Percentiles rank a stretch among this genome's conserved stretches.
phyloP scores from a whole-genome alignment of 352 stramenopile species.

The Lagenidium sp. region DNA sequence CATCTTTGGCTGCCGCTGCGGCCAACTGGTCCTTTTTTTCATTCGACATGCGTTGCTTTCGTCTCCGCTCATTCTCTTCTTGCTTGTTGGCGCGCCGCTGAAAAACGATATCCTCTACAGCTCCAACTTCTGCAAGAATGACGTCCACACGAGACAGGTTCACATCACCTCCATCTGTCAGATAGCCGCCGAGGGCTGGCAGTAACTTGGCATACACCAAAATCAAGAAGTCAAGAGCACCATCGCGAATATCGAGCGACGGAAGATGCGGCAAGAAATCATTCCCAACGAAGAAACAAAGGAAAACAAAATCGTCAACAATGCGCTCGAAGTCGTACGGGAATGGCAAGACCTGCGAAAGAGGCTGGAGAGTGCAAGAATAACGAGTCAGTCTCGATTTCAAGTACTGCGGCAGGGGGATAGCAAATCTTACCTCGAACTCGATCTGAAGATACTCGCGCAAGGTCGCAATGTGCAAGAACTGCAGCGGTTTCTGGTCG shows the following conservation, averaged over 20 bases:
- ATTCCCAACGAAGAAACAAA: constrained; percentile 99
- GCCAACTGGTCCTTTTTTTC: constrained; percentile 68
- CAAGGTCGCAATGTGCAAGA: constrained; percentile 90
- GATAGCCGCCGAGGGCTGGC: constrained; percentile 87
- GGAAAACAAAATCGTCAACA: constrained; percentile 99
- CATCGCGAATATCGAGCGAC: constrained; percentile 97
- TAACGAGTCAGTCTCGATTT: not conserved
- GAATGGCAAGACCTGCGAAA: constrained; percentile 83
- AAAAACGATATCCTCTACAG: constrained; percentile 96
- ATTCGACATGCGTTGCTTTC: constrained; percentile 54
- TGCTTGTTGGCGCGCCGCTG: constrained; percentile 78
- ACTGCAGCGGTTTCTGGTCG: constrained; percentile 90
- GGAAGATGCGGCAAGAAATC: constrained; percentile 99
- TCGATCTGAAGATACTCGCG: constrained; percentile 93
- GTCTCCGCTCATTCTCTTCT: constrained; percentile 60
- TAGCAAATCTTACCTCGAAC: constrained; percentile 62
- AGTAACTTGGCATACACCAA: constrained; percentile 93
- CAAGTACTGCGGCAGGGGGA: no score
- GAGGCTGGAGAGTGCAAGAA: constrained; percentile 17
- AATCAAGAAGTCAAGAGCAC: constrained; percentile 97
- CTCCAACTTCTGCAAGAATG: constrained; percentile 93
- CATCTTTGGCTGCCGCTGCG: constrained; percentile 45
- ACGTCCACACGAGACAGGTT: constrained; percentile 94
- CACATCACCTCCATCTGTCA: constrained; percentile 93
- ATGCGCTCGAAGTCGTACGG: constrained; percentile 95